Evolutionary conservation across 2,329 filamentous ascomycete genomes (phyloP), one percentile per base, ranked within the genome.

Genomic region (Claviceps paspali): DNA sequence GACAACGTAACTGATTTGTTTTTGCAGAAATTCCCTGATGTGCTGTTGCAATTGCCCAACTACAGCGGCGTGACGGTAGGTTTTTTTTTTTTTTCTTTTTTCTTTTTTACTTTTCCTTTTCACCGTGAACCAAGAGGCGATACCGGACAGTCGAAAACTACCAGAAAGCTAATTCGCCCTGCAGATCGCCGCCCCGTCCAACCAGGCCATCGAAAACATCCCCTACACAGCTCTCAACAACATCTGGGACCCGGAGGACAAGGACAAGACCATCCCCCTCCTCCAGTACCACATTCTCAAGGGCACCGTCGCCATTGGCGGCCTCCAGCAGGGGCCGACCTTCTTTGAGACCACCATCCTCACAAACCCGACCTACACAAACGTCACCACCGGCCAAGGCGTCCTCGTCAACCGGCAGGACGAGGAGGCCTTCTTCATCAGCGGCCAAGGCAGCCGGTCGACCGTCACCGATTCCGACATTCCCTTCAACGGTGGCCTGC

Each of bases 251-350:
- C 50, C 59, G 7, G 57, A 70, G 5, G 53, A 68, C 46, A 50
- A 54, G 35, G 55, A 58, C 28, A 58, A 70, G 7, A 56, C 63
- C 3, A 52, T 62, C n/a, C 53, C 55, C 24, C 62, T 79, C 23
- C 62, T 81, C 5, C 57, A 66, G 35, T 81, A 81, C 53, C 76
- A 81, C 54, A 65, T 79, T 35, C 57, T 79, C 19, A 60, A 66
- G 35, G 67, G 64, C 34, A 64, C 63, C 11, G 61, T 76, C 10
- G 47, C 53, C 4, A 57, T 59, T 5, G 52, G 48, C 6, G 51
- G 49, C 14, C 55, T 70, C 26, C 41, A 52, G 2, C 41, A 49
- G 0, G 61, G 61, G 2, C 53, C 54, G 3, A 54, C 59, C 1
- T 51, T 52, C 15, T 63, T 67, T 38, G 52, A 60, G 24, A 50